Evolutionary conservation across 768 basidiomycete species (phyloP), one percentile per base, ranked within the genome.

Genomic region (Leccinum subtestaceum): DNA sequence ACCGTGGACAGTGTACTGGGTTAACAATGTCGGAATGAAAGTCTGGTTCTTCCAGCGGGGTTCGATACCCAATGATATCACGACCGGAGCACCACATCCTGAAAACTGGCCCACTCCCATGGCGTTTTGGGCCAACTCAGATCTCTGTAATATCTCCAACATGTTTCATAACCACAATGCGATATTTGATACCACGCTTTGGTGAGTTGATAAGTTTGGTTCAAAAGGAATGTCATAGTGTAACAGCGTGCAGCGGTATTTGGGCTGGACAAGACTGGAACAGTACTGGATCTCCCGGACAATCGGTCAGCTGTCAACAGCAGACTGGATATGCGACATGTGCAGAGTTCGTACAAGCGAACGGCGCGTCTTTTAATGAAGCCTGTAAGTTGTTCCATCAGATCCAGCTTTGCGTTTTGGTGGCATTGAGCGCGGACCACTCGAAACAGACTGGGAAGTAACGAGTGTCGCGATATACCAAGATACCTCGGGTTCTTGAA

Each of bases 251-350:
- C 60, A 88, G 91, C 65, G 94, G 94, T 60, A 91, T 95, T 63
- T 98, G 94, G 95, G 93, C 94, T 11, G 84, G 86, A 50, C 76
- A 75, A 52, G 88, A 84, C n/a, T 98, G 95, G 95, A 76, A 74
- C 52, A 62, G 66, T 25, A 74, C 87, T 52, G 91, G 91, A 27
- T 81, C 87, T 53, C 91, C 90, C 13, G 93, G 94, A 54, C 94
- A 95, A 75, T 84, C 84, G 17, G 82, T 89, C 71, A 93, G 89
- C 71, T 98, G 95, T 67, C 91, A 91, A 13, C 77, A 85, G 63
- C 80, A 82, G 63, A 98, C 95, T 12, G 93, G 93, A 40, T 86
- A 84, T 71, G 76, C 88, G 25, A 90, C 88, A 6, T 98, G 95
- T 64, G 80, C 86, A 55, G 84, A 84, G 13, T 98, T 86, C 72